These are phyloP conservation scores for Microbotryum intermedium DNA, from an alignment of 1,284 basidiomycete species.

Conservation along the genomic window DNA sequence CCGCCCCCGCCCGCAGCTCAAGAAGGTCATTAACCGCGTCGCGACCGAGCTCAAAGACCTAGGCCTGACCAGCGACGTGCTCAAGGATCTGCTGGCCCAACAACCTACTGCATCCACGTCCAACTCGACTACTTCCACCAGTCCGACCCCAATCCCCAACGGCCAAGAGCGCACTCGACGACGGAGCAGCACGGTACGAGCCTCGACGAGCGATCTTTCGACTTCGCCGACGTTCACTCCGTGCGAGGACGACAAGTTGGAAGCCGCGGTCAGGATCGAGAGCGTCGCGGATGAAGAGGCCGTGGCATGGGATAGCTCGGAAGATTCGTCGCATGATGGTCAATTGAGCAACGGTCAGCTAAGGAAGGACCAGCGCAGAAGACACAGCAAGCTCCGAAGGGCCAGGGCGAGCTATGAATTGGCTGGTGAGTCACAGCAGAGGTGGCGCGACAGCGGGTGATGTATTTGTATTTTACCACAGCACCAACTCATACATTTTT, in stretches of 20 bases:
- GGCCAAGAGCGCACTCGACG: too few relatives aligned
- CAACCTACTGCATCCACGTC: background rate
- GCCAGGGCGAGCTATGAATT: conserved; percentile 42
- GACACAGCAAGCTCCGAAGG: conserved; percentile 32
- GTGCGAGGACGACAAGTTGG: conserved; percentile 11
- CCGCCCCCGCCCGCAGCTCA: conserved; percentile 71
- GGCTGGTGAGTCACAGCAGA: conserved; percentile 26
- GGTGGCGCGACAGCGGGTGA: too few relatives aligned
- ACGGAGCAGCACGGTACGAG: too few relatives aligned
- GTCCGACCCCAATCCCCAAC: background rate
- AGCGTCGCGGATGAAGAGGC: conserved; percentile 4
- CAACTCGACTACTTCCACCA: background rate
- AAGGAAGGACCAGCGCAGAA: conserved; percentile 34
- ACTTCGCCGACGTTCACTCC: background rate
- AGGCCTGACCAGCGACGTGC: conserved; percentile 58
- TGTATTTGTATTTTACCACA: too few relatives aligned
- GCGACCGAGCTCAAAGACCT: conserved; percentile 69
- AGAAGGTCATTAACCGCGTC: conserved; percentile 83
- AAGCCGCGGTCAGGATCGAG: conserved; percentile 2
- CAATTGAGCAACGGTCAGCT: background rate
- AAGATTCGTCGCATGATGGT: background rate
- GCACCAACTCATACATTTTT: too few relatives aligned
- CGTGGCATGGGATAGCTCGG: conserved; percentile 4
- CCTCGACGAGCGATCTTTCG: too few relatives aligned
- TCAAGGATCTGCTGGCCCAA: conserved; percentile 45